These are phyloP conservation scores for Aspergillus panamensis DNA, from an alignment of 495 filamentous ascomycete genomes.

Conservation along the genomic window DNA sequence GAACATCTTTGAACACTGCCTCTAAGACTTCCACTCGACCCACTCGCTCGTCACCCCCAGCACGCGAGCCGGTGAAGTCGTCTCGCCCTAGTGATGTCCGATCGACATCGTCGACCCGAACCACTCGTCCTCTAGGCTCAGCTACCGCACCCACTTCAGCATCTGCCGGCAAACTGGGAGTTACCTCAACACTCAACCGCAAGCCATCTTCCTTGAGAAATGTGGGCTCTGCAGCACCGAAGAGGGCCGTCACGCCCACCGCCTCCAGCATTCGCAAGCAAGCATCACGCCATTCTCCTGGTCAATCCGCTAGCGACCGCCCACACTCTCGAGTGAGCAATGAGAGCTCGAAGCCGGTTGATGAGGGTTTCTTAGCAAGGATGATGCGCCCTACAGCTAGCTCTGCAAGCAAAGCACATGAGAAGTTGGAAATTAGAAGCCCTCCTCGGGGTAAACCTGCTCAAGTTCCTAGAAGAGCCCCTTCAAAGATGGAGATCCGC, in stretches of 20 bases:
- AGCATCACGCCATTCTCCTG: constrained; percentile 39
- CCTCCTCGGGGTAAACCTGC: constrained; percentile 30
- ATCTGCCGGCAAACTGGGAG: constrained; percentile 54
- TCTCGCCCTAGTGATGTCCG: constrained; percentile 49
- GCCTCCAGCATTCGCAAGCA: constrained; percentile 32
- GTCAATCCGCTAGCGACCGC: constrained; percentile 33
- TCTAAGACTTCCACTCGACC: constrained; percentile 28
- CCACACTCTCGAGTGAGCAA: constrained; percentile 43
- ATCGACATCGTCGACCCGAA: constrained; percentile 61
- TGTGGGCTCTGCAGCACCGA: constrained; percentile 15
- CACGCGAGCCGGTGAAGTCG: constrained; percentile 30
- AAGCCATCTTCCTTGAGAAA: constrained; percentile 45
- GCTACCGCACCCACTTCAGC: constrained; percentile 61
- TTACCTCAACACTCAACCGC: constrained; percentile 32
- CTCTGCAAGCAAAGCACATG: constrained; percentile 71
- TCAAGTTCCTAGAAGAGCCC: constrained; percentile 19
- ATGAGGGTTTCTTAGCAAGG: constrained; percentile 77
- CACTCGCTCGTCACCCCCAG: constrained; percentile 32
- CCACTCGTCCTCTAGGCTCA: constrained; percentile 58
- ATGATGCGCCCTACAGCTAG: constrained; percentile 91
- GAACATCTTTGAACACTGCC: constrained; percentile 30
- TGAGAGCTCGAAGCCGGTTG: constrained; percentile 46
- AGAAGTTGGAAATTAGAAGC: constrained; percentile 56
- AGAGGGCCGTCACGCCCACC: constrained; percentile 26
- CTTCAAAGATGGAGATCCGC: constrained; percentile 27